Evolutionary conservation across 768 basidiomycete species (phyloP), one percentile per base, ranked within the genome.

Genomic region (Boletus sensibilis): DNA sequence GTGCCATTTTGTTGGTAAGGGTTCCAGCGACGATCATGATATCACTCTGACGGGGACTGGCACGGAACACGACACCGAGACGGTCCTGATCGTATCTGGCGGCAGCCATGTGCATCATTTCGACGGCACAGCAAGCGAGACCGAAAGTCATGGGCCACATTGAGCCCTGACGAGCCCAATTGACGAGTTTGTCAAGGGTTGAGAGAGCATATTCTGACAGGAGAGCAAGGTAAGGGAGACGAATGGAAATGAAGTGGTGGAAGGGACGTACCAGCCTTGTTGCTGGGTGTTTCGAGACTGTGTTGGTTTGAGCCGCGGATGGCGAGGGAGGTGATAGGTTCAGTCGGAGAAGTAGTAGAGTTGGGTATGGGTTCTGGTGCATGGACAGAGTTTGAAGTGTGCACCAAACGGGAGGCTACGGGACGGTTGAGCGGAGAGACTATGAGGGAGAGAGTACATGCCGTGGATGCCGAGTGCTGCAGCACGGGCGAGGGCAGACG

Each of bases 81-180:
- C 97, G 85, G 72, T 99, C 97, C 72, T 98, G 97, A 74, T 99
- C 97, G 73, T 98, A 99, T 55, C 97, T 87, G 18, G 97, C 92
- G 40, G 97, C 95, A 48, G 97, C 97, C 94, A 98, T 96, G 78
- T 99, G 97, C 95, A 97, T 98, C 90, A 93, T 92, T 78, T 99
- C 97, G 33, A 99, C 97, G 23, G 97, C 97, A 73, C 97, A 99
- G 74, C 97, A 99, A 5, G 97, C 97, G 50, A 99, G 84, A 76
- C 96, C 93, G 72, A 91, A 95, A 48, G 95, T 98, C 95, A 98
- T 98, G 11, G 97, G 97, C 97, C 97, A 98, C 86, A 98, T 96
- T 39, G 94, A 96, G 56, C 96, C 88, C 76, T 98, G 96, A 52
- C 95, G 79, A 10, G 89, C 96, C 97, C 97, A 98, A 73, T 98